phyloP scores from a whole-genome alignment of 2,329 filamentous ascomycete species.

The Zarea fungicola region DNA sequence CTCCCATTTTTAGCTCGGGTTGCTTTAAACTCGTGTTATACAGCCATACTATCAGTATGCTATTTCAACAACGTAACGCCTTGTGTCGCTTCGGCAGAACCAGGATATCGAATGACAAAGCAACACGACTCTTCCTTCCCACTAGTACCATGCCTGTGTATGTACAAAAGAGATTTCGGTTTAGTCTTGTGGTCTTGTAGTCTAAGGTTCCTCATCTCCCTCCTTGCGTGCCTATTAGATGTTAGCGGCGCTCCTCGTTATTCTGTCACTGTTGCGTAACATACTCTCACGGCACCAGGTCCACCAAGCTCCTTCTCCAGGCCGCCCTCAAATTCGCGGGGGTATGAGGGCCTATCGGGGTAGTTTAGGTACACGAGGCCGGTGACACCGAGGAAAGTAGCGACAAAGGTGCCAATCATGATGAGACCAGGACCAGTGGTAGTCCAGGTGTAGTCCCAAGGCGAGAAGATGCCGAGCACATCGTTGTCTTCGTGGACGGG shows the following conservation, averaged over 20 bases:
- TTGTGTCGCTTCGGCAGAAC: neutral
- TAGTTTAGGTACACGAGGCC: constrained; percentile 65
- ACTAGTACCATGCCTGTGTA: constrained; percentile 19
- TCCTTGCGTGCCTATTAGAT: constrained; percentile 46
- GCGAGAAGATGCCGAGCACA: constrained; percentile 80
- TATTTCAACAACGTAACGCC: constrained; percentile 3
- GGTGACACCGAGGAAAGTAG: constrained; percentile 56
- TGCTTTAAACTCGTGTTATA: constrained; percentile 1
- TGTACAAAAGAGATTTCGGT: constrained; percentile 29
- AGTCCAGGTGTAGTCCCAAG: constrained; percentile 82
- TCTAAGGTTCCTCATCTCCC: constrained; percentile 49
- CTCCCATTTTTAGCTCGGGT: neutral
- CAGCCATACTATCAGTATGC: constrained; percentile 11
- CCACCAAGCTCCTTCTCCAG: constrained; percentile 73
- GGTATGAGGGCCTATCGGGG: constrained; percentile 65
- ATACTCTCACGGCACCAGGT: constrained; percentile 58
- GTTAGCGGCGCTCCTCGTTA: neutral
- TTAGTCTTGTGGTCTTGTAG: constrained; percentile 19
- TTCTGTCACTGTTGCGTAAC: constrained; percentile 30
- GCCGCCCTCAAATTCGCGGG: constrained; percentile 67
- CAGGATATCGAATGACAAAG: constrained; percentile 5
- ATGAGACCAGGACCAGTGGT: constrained; percentile 64
- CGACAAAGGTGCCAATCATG: constrained; percentile 64
- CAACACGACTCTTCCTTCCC: constrained; percentile 3
- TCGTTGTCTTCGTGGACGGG: constrained; percentile 97